A percentile compares a stretch with the other conserved stretches of the same genome.
phyloP scores from a whole-genome alignment of 441 rosid genomes.

The Populus hybrid region DNA sequence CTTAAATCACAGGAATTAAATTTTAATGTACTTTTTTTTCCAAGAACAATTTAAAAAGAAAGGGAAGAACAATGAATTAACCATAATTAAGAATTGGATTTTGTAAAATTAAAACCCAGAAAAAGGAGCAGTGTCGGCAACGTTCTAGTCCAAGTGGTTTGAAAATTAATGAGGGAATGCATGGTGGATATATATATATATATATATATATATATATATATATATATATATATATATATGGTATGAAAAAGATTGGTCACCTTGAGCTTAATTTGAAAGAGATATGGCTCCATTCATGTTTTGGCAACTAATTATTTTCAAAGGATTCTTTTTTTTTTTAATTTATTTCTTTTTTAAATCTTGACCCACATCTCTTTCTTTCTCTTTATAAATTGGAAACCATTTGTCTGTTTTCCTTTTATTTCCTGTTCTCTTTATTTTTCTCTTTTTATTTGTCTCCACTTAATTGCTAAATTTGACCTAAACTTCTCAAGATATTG shows the following conservation, averaged over 20 bases:
- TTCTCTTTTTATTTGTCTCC: background rate
- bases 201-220: too few species aligned
- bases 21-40: background rate
- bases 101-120: background rate
- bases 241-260: slow-evolving; percentile 1
- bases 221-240: background rate
- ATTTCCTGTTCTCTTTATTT: background rate
- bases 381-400: background rate
- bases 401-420: background rate
- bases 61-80: background rate
- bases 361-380: background rate
- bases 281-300: background rate
- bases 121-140: slow-evolving; percentile 17
- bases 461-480: background rate
- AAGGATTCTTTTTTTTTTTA: background rate
- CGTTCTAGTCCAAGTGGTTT: slow-evolving; percentile 3
- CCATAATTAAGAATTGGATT: background rate
- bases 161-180: background rate
- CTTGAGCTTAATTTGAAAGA: background rate
- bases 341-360: background rate
- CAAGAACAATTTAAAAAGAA: background rate
- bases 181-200: too few species aligned
- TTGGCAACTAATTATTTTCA: background rate
- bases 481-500: too few species aligned
- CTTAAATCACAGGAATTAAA: background rate